Conservation (phyloP, 495 filamentous ascomycete species). For the Elaphomyces granulatus region DNA sequence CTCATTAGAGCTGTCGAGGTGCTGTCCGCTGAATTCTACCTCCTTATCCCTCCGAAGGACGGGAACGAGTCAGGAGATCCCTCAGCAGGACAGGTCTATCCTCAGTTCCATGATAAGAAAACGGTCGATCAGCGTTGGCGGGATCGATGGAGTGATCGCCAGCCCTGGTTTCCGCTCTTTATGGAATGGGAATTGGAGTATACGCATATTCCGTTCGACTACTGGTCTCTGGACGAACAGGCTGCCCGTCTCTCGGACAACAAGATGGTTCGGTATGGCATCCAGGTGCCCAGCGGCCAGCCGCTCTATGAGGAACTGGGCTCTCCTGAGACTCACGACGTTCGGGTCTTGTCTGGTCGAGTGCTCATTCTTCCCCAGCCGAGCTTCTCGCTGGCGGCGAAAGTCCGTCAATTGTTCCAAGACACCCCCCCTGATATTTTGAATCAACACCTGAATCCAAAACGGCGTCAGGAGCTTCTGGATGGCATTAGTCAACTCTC, state of each 20-base stretch:
- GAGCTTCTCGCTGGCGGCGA: slow-evolving; percentile 19
- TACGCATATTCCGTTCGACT: slow-evolving; percentile 24
- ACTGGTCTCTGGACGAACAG: slow-evolving; percentile 16
- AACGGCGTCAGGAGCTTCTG: slow-evolving; percentile 3
- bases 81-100: not conserved
- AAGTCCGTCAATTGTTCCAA: slow-evolving; percentile 21
- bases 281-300: not conserved
- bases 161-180: slow-evolving; percentile 38
- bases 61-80: not conserved
- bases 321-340: slow-evolving; percentile 10
- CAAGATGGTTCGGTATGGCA: not conserved
- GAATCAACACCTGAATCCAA: slow-evolving; percentile 1
- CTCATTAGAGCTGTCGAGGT: not conserved
- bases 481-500: slow-evolving; percentile 9
- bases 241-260: not conserved
- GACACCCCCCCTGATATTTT: slow-evolving; percentile 13
- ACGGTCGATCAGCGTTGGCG: slow-evolving; percentile 6
- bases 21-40: not conserved
- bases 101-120: not conserved
- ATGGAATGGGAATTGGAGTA: slow-evolving; percentile 41
- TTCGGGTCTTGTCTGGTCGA: slow-evolving; percentile 21
- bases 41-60: not conserved
- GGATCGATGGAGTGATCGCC: slow-evolving; percentile 25
- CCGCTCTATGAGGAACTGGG: not conserved
- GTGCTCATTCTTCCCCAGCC: slow-evolving; percentile 32